Evolutionary conservation across 441 rosid species (phyloP), one percentile per base, ranked within the genome.

Genomic region (Populus hybrid): DNA sequence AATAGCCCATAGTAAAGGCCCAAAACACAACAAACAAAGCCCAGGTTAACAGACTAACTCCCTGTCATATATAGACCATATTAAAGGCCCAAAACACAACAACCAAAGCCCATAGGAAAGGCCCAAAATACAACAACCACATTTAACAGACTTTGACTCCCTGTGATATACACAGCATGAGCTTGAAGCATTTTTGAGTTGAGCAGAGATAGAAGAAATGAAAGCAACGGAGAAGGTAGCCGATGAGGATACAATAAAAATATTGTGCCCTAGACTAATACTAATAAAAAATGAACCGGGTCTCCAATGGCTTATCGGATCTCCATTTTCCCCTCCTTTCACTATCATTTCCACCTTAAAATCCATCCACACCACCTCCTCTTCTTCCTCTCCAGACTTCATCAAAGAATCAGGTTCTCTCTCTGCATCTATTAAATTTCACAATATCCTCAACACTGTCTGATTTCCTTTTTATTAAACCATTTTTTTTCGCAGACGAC

Each of bases 221-320:
- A 73, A 46, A 4, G 72, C 84, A 38, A 89, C 88, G 92, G 86
- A 78, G 78, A 82, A 81, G 67, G 54, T 65, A 68, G 69, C 75
- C 76, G 81, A 77, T 46, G 38, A 80, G 32, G 50, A 78, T 36
- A 77, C 84, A 78, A 73, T 95, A 63, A 88, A 84, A 74, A 78
- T 93, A 63, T 83, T 92, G 36, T 90, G 95, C 82, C 84, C 87
- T 30, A 91, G 89, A 81, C 87, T 88, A 14, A 65, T 91, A 14
- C 80, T 86, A 77, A 57, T 80, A 26, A 77, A 73, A 42, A 83
- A 81, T 69, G 89, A 87, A 74, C 81, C 89, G 34, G 91, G 85
- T 20, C 90, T 93, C 50, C 97, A 90, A 78, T 93, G 98, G 99
- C 92, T 95, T 7, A 87, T 92, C 74, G 95, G 98, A 70, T 93